Conservation (phyloP, 75 land plant genomes). For the Pinus albicaulis region DNA sequence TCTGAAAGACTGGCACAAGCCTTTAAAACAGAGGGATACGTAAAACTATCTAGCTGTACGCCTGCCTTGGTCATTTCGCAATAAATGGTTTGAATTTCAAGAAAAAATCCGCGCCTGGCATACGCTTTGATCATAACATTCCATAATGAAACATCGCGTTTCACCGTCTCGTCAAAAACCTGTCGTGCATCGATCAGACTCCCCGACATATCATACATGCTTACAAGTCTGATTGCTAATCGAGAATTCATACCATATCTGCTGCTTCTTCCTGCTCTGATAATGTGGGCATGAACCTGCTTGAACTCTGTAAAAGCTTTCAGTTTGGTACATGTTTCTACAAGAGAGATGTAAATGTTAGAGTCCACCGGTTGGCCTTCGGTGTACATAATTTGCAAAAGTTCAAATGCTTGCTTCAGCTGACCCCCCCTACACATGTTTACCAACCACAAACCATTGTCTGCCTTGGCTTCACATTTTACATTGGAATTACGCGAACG, state of each 20-base stretch:
- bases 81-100: conserved; percentile 2
- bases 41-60: conserved; percentile 1
- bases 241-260: neutral
- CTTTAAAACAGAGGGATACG: conserved; percentile 4
- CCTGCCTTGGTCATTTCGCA: neutral
- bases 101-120: neutral
- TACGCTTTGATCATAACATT: conserved; percentile 19
- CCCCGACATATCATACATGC: conserved; percentile 15
- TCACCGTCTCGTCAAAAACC: conserved; percentile 10
- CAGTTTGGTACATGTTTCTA: too few relatives aligned
- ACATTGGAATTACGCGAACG: too few relatives aligned
- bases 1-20: conserved; percentile 10
- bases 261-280: too few relatives aligned
- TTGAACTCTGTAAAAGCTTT: too few relatives aligned
- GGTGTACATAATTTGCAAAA: too few relatives aligned
- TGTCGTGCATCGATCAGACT: conserved; percentile 13
- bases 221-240: conserved; percentile 1
- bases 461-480: too few relatives aligned
- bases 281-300: too few relatives aligned
- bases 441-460: too few relatives aligned
- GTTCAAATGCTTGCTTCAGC: too few relatives aligned
- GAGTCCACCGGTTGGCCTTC: too few relatives aligned
- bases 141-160: conserved; percentile 19
- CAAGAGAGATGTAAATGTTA: too few relatives aligned
- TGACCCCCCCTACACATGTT: too few relatives aligned